phyloP scores from a whole-genome alignment of 805 yeast species.

The Blastobotrys chiropterorum region DNA sequence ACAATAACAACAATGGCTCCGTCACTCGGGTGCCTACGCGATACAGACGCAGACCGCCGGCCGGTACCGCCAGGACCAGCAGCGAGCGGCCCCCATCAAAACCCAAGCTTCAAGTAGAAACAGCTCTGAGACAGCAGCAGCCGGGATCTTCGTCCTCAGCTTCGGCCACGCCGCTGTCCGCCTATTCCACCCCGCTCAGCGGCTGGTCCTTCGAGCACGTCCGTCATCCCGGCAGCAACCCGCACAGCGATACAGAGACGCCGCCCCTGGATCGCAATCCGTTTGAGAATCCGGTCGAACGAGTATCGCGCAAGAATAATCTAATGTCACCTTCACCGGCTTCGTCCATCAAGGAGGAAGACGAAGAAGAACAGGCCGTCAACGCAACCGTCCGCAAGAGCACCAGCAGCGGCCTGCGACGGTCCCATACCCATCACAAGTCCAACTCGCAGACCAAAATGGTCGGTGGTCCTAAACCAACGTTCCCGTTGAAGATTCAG shows the following conservation, averaged over 20 bases:
- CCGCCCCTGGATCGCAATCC: neutral
- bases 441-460: neutral
- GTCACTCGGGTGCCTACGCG: constrained; percentile 1
- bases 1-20: neutral
- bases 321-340: neutral
- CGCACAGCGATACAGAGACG: neutral
- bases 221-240: no score
- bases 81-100: neutral
- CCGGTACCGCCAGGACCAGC: no score
- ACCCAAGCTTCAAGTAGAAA: constrained; percentile 1
- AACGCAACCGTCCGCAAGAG: neutral
- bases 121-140: neutral
- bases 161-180: neutral
- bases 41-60: neutral
- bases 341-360: neutral
- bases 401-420: neutral
- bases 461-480: neutral
- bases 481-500: constrained; percentile 12
- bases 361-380: neutral
- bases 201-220: neutral
- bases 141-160: neutral
- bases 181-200: neutral
- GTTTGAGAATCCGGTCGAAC: neutral
- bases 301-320: neutral
- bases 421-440: neutral